These are phyloP conservation scores for Ormosia semicastrata DNA, from an alignment of 306 rosid genomes.

Conservation along the genomic window DNA sequence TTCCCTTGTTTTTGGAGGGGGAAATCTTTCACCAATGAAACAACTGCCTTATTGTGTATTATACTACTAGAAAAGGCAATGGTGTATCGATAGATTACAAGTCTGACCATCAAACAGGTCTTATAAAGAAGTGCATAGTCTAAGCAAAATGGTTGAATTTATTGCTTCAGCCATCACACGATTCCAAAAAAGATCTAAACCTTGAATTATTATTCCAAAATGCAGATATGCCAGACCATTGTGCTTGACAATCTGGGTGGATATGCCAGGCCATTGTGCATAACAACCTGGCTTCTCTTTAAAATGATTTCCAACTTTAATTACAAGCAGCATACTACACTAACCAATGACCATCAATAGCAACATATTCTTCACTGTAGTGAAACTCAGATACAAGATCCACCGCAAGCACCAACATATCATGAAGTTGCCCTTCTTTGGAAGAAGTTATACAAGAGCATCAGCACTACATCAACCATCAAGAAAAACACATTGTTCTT, in stretches of 20 bases:
- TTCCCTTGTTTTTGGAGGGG: no score
- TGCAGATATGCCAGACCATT: not conserved
- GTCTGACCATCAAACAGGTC: not conserved
- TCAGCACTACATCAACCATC: no score
- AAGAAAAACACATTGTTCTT: not conserved
- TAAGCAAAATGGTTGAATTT: not conserved
- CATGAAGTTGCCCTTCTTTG: not conserved
- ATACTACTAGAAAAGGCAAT: not conserved
- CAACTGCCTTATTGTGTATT: no score
- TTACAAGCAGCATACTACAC: not conserved
- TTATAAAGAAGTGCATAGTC: not conserved
- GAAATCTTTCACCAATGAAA: no score
- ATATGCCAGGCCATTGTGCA: not conserved
- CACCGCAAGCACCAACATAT: not conserved
- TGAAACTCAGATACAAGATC: not conserved
- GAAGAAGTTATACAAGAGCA: not conserved
- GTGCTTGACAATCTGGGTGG: not conserved
- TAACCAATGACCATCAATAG: not conserved
- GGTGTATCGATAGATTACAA: not conserved
- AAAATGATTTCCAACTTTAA: not conserved
- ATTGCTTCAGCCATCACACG: not conserved
- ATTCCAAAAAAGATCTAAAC: not conserved
- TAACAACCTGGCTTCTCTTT: not conserved
- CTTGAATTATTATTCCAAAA: not conserved
- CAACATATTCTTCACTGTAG: not conserved